Evolutionary conservation across 345 rosid species (phyloP), one percentile per base, ranked within the genome.

Genomic region (Clarkia xantiana): DNA sequence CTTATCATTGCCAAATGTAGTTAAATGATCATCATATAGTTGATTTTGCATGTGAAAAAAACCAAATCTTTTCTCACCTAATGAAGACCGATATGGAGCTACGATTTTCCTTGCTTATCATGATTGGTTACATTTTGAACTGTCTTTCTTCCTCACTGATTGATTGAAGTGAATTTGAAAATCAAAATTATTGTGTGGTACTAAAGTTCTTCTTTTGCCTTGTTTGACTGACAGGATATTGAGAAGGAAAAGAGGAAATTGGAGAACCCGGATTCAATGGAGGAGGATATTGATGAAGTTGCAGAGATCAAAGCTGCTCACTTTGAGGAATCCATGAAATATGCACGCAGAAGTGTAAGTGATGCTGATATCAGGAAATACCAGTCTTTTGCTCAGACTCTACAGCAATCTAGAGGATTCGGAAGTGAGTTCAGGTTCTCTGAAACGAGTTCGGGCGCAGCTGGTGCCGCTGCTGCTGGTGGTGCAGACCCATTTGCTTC

Each of bases 281-380:
- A 89, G 70, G 95, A 89, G 72, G 97, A 85, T 54, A 61, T 70
- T 0, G 85, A 70, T 50, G 97, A 89, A 10, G 76, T 85, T 51
- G 65, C 97, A 0, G 94, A 87, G 79, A 86, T 87, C 57, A 79
- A 71, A 61, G 76, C 94, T 9, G 82, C 86, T 2, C 94, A 87
- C 50, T 87, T 87, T 9, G 96, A 87, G 70, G 96, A 87, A 58
- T 84, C 96, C 11, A 84, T 87, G 94, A 87, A 84, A 67, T 87
- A 67, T 54, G 96, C 96, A 10, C 72, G 96, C 4, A 71, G 91
- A 62, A 84, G 94, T 77, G 96, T 83, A 29, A 83, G 94, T 13
- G 96, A 87, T 67, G 96, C 90, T 10, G 97, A 85, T 57, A 85
- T 89, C 45, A 80, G 94, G 59, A 85, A 89, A 58, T 89, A 89